Evolutionary conservation across 305 asterid species (phyloP).

Genomic region (Fraxinus baroniana): DNA sequence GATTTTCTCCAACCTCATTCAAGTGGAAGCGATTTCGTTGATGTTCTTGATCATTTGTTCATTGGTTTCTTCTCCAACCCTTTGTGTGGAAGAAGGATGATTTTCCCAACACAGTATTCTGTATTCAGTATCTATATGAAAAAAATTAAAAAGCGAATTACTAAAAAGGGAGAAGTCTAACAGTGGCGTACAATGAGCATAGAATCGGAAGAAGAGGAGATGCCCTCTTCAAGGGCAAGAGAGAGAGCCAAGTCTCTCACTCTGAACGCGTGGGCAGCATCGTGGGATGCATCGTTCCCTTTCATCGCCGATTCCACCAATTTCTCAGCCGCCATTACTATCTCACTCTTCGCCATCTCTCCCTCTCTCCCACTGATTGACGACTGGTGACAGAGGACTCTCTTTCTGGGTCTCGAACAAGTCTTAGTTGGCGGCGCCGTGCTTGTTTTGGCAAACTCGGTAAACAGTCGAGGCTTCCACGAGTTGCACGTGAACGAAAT

Average conservation of each 20-base stretch:
- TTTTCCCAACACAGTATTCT: background rate
- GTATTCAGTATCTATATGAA: background rate
- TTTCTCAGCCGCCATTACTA: slow-evolving; percentile 62
- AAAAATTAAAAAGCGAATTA: background rate
- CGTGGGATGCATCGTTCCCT: slow-evolving; percentile 92
- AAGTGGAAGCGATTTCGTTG: too few species aligned
- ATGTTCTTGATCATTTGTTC: too few species aligned
- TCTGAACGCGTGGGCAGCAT: slow-evolving; percentile 85
- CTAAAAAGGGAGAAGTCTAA: background rate
- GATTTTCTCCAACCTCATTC: too few species aligned
- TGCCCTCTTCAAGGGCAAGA: slow-evolving; percentile 75
- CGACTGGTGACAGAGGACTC: background rate
- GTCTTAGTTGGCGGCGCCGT: background rate
- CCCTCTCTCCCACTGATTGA: slow-evolving; percentile 2
- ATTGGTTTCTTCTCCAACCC: too few species aligned
- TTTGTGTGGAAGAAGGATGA: too few species aligned
- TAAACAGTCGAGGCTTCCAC: background rate
- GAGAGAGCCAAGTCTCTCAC: slow-evolving; percentile 87
- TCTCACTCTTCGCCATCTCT: slow-evolving; percentile 41
- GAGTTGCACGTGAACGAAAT: background rate
- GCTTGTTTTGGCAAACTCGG: background rate
- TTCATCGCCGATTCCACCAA: slow-evolving; percentile 67
- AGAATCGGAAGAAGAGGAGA: slow-evolving; percentile 54
- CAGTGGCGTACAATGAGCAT: slow-evolving; percentile 47
- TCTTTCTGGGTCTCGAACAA: background rate